phyloP scores from a whole-genome alignment of 2,329 filamentous ascomycete species.

The Venturia asperata region DNA sequence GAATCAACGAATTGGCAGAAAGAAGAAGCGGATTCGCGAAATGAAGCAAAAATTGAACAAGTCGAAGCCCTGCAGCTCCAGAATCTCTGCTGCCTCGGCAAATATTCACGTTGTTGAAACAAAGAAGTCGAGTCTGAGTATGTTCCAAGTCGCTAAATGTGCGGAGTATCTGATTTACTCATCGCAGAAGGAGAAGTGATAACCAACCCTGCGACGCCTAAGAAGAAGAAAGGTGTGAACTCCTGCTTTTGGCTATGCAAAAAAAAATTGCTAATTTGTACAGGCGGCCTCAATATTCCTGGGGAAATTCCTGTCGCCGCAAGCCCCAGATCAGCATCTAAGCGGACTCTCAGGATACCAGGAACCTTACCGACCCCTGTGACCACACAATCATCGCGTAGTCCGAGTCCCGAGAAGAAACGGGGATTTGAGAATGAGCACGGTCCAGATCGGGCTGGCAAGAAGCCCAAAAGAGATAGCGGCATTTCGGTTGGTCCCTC shows the following conservation, averaged over 20 bases:
- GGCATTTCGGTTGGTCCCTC: not conserved
- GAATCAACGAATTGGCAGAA: not conserved
- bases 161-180: not conserved
- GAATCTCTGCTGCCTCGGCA: not conserved
- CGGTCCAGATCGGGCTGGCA: not conserved
- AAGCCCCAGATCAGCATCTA: not conserved
- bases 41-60: not conserved
- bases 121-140: not conserved
- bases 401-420: not conserved
- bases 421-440: not conserved
- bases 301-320: not conserved
- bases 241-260: not conserved
- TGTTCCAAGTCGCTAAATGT: not conserved
- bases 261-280: not conserved
- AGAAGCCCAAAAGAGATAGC: conserved; percentile 1
- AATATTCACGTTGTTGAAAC: not conserved
- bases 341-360: not conserved
- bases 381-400: not conserved
- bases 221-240: not conserved
- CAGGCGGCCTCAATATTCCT: not conserved
- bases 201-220: not conserved
- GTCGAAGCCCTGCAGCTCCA: not conserved
- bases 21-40: not conserved
- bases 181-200: not conserved
- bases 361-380: not conserved